Conservation (phyloP, 2,329 filamentous ascomycete species). For the Metarhizium robertsii region DNA sequence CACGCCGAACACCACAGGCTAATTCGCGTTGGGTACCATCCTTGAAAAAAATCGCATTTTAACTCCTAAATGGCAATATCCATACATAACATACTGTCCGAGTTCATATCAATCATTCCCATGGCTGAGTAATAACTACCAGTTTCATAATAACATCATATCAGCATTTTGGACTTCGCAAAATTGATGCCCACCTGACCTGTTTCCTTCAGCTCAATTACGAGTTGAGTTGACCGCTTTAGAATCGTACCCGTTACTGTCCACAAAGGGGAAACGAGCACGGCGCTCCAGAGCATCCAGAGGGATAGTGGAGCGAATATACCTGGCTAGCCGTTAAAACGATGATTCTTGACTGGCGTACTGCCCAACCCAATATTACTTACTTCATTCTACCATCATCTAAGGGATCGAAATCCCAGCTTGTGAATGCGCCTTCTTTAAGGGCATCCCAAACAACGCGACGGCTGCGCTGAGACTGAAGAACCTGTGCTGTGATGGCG, state of each 20-base stretch:
- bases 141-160: not conserved
- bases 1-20: not conserved
- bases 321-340: slow-evolving; percentile 39
- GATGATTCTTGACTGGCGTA: not conserved
- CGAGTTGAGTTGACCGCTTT: slow-evolving; percentile 28
- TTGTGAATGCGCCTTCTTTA: slow-evolving; percentile 63
- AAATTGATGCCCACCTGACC: not conserved
- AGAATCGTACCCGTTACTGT: slow-evolving; percentile 41
- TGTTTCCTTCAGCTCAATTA: slow-evolving; percentile 5
- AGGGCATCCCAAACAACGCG: slow-evolving; percentile 73
- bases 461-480: slow-evolving; percentile 69
- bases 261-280: slow-evolving; percentile 61
- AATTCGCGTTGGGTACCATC: slow-evolving; percentile 4
- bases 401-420: slow-evolving; percentile 77
- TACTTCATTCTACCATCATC: slow-evolving; percentile 60
- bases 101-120: too few relatives aligned
- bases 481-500: slow-evolving; percentile 63
- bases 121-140: not conserved
- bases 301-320: slow-evolving; percentile 76
- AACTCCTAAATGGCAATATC: not conserved
- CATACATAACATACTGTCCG: too few relatives aligned
- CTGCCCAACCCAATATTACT: slow-evolving; percentile 16
- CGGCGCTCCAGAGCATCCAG: slow-evolving; percentile 72
- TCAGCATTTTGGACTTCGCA: not conserved
- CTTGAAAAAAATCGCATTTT: not conserved